Conservation (phyloP, 192 early-diverging fungal species). For the Geranomyces variabilis region DNA sequence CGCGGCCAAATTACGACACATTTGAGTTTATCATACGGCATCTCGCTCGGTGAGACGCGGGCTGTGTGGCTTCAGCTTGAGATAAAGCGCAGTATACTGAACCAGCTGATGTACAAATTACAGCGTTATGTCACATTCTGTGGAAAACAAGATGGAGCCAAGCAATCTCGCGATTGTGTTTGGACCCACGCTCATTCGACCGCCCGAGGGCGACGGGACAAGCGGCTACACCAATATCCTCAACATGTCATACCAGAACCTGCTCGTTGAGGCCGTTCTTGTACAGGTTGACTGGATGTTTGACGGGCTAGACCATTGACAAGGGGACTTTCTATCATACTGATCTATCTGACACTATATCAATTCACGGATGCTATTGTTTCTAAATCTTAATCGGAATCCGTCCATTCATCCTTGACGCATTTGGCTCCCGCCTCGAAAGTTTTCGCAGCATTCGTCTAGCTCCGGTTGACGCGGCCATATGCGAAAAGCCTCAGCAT, state of each 20-base stretch:
- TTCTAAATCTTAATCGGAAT: too few species aligned
- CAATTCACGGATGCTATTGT: too few species aligned
- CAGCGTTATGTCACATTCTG: constrained; percentile 47
- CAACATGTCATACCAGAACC: constrained; percentile 59
- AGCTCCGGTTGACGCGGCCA: too few species aligned
- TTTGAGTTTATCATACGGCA: constrained; percentile 58
- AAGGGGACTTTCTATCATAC: too few species aligned
- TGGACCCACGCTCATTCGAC: constrained; percentile 52
- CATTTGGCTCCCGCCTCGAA: too few species aligned
- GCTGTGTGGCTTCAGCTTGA: not conserved
- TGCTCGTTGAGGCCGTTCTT: constrained; percentile 53
- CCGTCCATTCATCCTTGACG: too few species aligned
- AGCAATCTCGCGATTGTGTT: constrained; percentile 65
- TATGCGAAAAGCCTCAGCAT: too few species aligned
- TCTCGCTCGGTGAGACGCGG: constrained; percentile 42
- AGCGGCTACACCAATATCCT: constrained; percentile 48
- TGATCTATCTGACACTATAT: too few species aligned
- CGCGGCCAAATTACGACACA: constrained; percentile 51
- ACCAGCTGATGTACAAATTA: not conserved
- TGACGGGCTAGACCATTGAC: constrained; percentile 7
- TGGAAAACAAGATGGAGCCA: constrained; percentile 65
- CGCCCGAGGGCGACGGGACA: constrained; percentile 39
- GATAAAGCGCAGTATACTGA: not conserved
- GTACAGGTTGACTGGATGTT: constrained; percentile 43
- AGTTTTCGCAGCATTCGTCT: too few species aligned